Base-by-base conservation (phyloP, 495 filamentous ascomycete species). In the Neurospora discreta region DNA sequence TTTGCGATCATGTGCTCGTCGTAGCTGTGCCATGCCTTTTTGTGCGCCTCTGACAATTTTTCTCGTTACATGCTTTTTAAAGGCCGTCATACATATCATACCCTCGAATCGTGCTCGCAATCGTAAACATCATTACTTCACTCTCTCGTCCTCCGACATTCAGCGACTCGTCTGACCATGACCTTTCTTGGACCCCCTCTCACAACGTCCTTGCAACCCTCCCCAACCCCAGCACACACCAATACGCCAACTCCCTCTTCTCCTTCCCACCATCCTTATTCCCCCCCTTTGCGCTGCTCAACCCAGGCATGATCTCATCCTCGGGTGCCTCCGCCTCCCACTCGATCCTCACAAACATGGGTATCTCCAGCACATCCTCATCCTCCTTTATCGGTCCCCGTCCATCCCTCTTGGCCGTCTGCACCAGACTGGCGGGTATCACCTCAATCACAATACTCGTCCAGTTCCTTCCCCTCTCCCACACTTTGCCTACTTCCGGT, bases 381-480 rank as follows among this genome's bases (percentile, higher is more conserved):
- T 94, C 92, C 70, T 92, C 90, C 71, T 83, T 86, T 41, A 90
- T 73, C 71, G 80, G 81, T 1, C 74, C 71, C 65, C 68, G 42
- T 68, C 80, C 80, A 41, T 74, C 75, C 46, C 72, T 80, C 71
- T 72, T 78, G 68, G 75, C 75, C 40, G 65, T 71, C 38, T 69
- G 46, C 23, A 71, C 72, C 43, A 89, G 73, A 30, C 80, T 81
- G 0, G 92, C 91, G 6, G 94, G 93, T 7, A 97, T 87, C 13
- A 99, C 91, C 79, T 99, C 95, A 18, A 99, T 83, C 8, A 98
- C 91, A 8, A 99, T 90, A 67, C 87, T 92, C 2, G 93, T 94
- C 93, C 93, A 97, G 78, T 98, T 99, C n/a, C 95, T 85, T 0
- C 94, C 94, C 72, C 90, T 87, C 72, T 98, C 93, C 93, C 93